Conservation (phyloP, 192 early-diverging fungal genomes). For the Coemansia sp. region DNA sequence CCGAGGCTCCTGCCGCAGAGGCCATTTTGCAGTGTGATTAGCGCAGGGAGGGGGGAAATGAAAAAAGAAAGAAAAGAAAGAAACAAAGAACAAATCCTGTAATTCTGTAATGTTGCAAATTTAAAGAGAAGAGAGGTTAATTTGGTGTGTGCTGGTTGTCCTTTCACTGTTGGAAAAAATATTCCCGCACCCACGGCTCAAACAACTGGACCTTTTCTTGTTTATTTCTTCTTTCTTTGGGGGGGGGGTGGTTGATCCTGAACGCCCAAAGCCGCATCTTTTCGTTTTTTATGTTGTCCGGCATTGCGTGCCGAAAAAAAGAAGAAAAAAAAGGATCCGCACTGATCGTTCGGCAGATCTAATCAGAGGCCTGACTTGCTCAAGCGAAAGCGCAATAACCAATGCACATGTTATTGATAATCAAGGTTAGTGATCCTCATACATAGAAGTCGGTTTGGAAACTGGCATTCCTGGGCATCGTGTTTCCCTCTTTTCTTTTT, state of each 20-base stretch:
- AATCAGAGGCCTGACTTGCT: not conserved
- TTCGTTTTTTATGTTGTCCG: not conserved
- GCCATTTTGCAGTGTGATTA: constrained; percentile 14
- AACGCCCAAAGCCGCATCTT: not conserved
- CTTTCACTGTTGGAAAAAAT: too few species aligned
- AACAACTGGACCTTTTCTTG: too few species aligned
- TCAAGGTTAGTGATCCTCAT: too few species aligned
- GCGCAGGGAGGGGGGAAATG: not conserved
- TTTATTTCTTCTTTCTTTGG: too few species aligned
- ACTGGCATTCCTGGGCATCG: too few species aligned
- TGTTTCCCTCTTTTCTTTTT: not conserved
- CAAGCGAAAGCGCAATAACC: too few species aligned
- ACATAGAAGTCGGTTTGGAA: too few species aligned
- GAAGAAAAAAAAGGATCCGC: not conserved
- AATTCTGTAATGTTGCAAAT: not conserved
- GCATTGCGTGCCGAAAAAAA: not conserved
- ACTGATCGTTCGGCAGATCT: not conserved
- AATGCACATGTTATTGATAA: too few species aligned
- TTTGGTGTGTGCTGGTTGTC: too few species aligned
- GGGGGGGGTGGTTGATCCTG: too few species aligned
- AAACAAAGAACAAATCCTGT: not conserved
- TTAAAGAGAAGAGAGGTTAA: too few species aligned
- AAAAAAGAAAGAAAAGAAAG: not conserved
- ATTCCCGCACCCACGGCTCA: too few species aligned
- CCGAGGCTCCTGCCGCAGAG: constrained; percentile 44